Base-by-base conservation (phyloP, 1,139 yeast species). In the Yamadazyma kanchanaburiensis region DNA sequence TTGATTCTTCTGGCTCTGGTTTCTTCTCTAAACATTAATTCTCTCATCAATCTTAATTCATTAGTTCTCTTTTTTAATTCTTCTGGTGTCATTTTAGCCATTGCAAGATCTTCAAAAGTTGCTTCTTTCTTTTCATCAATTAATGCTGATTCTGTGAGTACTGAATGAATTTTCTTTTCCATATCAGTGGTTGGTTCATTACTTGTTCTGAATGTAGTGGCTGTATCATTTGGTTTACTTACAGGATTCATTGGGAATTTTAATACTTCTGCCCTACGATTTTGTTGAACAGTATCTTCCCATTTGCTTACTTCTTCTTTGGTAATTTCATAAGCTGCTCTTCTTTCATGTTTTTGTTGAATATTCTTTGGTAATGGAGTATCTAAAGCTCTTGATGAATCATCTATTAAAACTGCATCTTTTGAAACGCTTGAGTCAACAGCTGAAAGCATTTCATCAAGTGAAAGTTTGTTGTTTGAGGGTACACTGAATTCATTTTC, bases 1-100 rank as follows among this genome's bases (percentile, higher is more conserved):
- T 89, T 89, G 48, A 91, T 74, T 46, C 99, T 74, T 55, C 77
- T 87, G 13, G 97, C 88, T 52, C 86, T 81, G 49, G 80, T 77
- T 61, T 91, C 96, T 49, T 91, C 96, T 50, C 97, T 74, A 60
- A 88, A 91, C 95, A 91, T 86, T 40, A 91, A 72, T 51, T 91
- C 98, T 42, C 98, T 75, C 96, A 88, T 88, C 49, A 83, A 60
- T 45, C 97, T 74, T 43, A 91, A 71, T 56, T 91, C 96, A 35
- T 77, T 74, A 10, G 94, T 82, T 42, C 95, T 74, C 51, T 80
- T 77, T 38, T 68, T 65, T 61, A 89, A 62, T 31, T 94, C 98
- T 40, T 84, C 95, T 16, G 83, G 75, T 0, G 94, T 71, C 54
- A 91, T 59, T 45, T 83, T 80, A 3, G 94, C 87, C n/a, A 82